These are phyloP conservation scores for Phytophthora fragariae DNA, from an alignment of 352 stramenopile species.

Conservation along the genomic window DNA sequence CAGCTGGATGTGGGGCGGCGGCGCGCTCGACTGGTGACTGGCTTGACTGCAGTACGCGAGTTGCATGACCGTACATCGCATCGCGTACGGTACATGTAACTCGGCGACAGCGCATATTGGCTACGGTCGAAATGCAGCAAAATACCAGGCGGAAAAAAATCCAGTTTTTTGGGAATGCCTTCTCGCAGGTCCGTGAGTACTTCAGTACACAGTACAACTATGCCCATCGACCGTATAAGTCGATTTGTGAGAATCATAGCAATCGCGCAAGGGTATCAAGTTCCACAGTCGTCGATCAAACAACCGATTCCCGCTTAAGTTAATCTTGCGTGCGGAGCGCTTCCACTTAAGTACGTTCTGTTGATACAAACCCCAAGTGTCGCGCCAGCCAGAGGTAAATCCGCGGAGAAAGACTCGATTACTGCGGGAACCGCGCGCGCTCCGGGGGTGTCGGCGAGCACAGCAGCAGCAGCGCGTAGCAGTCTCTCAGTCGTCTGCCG, in stretches of 20 bases:
- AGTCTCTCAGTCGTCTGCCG: background rate
- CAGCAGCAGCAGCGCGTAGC: background rate
- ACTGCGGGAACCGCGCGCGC: slow-evolving; percentile 9
- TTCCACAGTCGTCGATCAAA: slow-evolving; percentile 28
- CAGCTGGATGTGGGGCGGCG: slow-evolving; percentile 25
- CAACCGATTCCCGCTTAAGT: slow-evolving; percentile 38
- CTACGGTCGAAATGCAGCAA: background rate
- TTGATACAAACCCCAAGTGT: slow-evolving; percentile 40
- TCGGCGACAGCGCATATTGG: background rate
- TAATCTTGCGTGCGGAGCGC: slow-evolving; percentile 3
- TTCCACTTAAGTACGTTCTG: slow-evolving; percentile 4
- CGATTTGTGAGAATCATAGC: background rate
- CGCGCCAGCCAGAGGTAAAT: slow-evolving; percentile 39
- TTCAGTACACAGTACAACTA: background rate
- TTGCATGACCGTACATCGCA: background rate
- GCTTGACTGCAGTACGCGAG: slow-evolving; percentile 4
- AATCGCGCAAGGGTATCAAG: slow-evolving; percentile 8
- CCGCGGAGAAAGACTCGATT: slow-evolving; percentile 37
- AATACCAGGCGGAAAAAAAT: slow-evolving; percentile 28
- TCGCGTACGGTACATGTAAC: background rate
- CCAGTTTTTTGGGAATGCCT: slow-evolving; percentile 24
- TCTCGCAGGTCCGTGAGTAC: slow-evolving; percentile 12
- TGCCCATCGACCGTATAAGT: background rate
- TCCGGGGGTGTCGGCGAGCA: slow-evolving; percentile 17
- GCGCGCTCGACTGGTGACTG: slow-evolving; percentile 13